Evolutionary conservation across 176 grass and related monocot species (phyloP).

Genomic region (Saccharum officinarum): DNA sequence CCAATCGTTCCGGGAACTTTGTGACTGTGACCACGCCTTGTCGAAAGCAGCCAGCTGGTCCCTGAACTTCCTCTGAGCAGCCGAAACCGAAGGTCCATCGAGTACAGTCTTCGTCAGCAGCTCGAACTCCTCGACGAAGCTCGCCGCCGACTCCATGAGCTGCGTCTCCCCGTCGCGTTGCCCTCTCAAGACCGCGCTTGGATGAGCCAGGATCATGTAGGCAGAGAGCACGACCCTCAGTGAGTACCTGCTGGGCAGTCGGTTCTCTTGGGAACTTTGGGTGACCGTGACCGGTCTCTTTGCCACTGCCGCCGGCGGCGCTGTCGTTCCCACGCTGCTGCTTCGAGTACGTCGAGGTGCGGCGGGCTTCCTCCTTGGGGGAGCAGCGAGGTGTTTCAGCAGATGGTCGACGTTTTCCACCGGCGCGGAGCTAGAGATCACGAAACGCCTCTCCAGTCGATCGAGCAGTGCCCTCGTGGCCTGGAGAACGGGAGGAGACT

Average conservation of each 20-base stretch:
- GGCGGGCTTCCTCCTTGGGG: conserved; percentile 61
- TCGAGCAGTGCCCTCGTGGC: conserved; percentile 71
- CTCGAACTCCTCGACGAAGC: conserved; percentile 67
- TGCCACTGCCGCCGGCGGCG: not conserved
- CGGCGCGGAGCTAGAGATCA: conserved; percentile 36
- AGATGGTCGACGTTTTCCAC: conserved; percentile 84
- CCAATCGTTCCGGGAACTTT: too few species aligned
- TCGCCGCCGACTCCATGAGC: conserved; percentile 62
- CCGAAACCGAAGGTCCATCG: conserved; percentile 50
- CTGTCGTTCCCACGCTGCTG: too few species aligned
- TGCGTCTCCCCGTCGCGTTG: conserved; percentile 53
- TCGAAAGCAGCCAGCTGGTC: conserved; percentile 67
- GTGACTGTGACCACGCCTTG: conserved; percentile 70
- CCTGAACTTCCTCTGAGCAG: conserved; percentile 50
- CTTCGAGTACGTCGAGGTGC: too few species aligned
- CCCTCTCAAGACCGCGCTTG: conserved; percentile 85
- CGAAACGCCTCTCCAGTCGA: conserved; percentile 62
- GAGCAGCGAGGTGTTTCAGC: conserved; percentile 70
- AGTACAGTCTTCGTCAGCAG: conserved; percentile 54
- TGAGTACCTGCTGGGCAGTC: conserved; percentile 66
- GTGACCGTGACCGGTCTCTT: conserved; percentile 32
- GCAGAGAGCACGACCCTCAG: conserved; percentile 86
- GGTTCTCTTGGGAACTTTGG: conserved; percentile 28
- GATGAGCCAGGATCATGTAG: conserved; percentile 97
- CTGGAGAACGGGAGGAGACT: conserved; percentile 61